Percentiles rank a stretch among this genome's conserved stretches.
Conservation (phyloP, 768 basidiomycete genomes). For the Albatrellus ellisii region DNA sequence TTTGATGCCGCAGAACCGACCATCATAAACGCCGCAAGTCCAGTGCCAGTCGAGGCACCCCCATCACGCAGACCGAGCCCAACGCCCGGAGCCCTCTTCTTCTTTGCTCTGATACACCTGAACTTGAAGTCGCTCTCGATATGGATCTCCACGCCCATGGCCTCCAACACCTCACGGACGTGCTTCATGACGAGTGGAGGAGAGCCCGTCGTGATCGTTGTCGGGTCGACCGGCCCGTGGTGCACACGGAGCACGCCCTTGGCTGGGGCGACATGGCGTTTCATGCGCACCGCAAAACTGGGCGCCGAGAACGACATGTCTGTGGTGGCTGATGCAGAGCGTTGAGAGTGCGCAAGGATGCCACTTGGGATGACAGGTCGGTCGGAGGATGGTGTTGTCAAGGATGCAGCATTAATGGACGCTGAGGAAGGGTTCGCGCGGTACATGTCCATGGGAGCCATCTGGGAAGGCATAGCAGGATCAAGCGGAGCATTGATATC, state of each 20-base stretch:
- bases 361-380: conserved; percentile 3
- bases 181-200: conserved; percentile 86
- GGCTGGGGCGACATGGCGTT: conserved; percentile 19
- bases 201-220: conserved; percentile 70
- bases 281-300: conserved; percentile 19
- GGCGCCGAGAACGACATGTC: conserved; percentile 4
- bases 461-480: neutral
- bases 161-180: conserved; percentile 63
- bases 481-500: conserved; percentile 4
- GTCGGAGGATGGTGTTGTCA: neutral
- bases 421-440: conserved; percentile 5
- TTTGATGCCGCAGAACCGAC: conserved; percentile 73
- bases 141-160: conserved; percentile 85
- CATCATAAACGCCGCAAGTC: neutral
- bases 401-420: conserved; percentile 5
- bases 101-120: conserved; percentile 71
- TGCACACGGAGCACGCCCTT: conserved; percentile 62
- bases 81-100: conserved; percentile 25
- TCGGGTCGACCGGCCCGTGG: conserved; percentile 86
- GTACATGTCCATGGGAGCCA: conserved; percentile 9
- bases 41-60: neutral
- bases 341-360: conserved; percentile 6
- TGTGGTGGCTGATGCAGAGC: conserved; percentile 5
- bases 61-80: conserved; percentile 27
- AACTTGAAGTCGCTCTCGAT: conserved; percentile 87